These are phyloP conservation scores for Diaporthe nobilis DNA, from an alignment of 2,329 filamentous ascomycete species.

Conservation along the genomic window DNA sequence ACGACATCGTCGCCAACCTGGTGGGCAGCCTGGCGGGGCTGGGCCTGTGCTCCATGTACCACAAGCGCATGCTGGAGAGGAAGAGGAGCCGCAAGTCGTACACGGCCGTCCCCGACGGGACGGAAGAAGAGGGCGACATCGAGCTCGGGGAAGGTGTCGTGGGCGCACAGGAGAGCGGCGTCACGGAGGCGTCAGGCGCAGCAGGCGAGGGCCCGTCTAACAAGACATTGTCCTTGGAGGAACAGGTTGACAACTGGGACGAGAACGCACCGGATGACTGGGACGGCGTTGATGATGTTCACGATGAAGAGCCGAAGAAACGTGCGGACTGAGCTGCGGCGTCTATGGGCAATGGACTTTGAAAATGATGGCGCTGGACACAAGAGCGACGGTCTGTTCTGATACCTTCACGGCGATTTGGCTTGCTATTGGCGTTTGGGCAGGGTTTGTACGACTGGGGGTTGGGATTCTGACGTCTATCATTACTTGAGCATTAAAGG, in stretches of 20 bases:
- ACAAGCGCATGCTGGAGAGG: slow-evolving; percentile 94
- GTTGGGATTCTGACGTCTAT: slow-evolving; percentile 19
- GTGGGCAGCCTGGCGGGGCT: slow-evolving; percentile 81
- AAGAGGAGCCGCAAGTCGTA: slow-evolving; percentile 83
- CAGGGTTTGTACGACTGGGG: slow-evolving; percentile 18
- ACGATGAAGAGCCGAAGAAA: slow-evolving; percentile 46
- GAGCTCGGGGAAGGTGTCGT: slow-evolving; percentile 77
- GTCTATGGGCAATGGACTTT: not conserved
- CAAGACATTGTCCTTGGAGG: slow-evolving; percentile 70
- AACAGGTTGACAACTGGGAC: slow-evolving; percentile 94
- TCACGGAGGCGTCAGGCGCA: slow-evolving; percentile 57
- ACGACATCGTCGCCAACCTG: slow-evolving; percentile 90
- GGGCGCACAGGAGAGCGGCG: slow-evolving; percentile 73
- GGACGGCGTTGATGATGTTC: slow-evolving; percentile 61
- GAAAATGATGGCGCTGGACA: slow-evolving; percentile 27
- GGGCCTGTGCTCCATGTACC: slow-evolving; percentile 88
- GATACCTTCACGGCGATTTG: slow-evolving; percentile 30
- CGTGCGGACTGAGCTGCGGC: slow-evolving; percentile 46
- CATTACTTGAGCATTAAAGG: slow-evolving; percentile 27
- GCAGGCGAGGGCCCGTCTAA: slow-evolving; percentile 46
- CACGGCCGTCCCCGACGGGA: slow-evolving; percentile 73
- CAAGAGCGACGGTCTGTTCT: slow-evolving; percentile 25
- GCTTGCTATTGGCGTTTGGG: slow-evolving; percentile 34
- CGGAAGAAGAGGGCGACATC: slow-evolving; percentile 72
- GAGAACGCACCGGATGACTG: slow-evolving; percentile 79